These are phyloP conservation scores for Colletotrichum camelliae DNA, from an alignment of 2,329 filamentous ascomycete species.

Conservation along the genomic window DNA sequence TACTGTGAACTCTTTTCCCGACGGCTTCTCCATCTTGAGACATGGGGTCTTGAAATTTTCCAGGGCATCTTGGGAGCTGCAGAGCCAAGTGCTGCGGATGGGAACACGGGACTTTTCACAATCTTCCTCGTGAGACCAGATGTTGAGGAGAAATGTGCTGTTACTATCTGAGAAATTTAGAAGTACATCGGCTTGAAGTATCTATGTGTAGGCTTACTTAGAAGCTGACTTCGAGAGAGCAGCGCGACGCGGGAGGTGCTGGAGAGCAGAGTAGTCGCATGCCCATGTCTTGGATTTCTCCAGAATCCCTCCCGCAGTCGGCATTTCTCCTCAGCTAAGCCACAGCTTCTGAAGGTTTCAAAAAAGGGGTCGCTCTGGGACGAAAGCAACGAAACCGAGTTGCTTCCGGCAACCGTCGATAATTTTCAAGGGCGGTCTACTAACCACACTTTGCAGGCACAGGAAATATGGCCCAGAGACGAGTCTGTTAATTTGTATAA, in stretches of 20 bases:
- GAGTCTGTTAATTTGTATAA: neutral
- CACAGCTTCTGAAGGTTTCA: neutral
- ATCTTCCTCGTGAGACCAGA: rapidly evolving
- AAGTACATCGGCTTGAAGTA: too few relatives aligned
- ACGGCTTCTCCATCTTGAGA: neutral
- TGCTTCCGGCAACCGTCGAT: neutral
- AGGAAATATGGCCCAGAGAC: neutral
- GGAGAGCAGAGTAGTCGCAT: neutral
- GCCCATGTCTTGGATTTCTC: neutral
- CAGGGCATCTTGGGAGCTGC: neutral
- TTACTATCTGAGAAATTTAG: neutral
- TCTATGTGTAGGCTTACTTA: too few relatives aligned
- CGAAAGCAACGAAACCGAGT: neutral
- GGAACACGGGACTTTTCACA: neutral
- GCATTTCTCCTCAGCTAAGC: neutral
- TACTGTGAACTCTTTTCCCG: neutral
- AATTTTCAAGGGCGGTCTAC: neutral
- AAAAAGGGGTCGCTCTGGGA: neutral
- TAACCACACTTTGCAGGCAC: neutral
- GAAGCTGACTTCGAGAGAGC: neutral
- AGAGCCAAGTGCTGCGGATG: rapidly evolving
- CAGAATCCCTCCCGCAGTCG: neutral
- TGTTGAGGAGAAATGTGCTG: neutral
- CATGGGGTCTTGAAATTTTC: neutral
- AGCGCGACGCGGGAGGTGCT: neutral